Base-by-base conservation (phyloP, 306 rosid genomes). In the Sicyos baderoa region DNA sequence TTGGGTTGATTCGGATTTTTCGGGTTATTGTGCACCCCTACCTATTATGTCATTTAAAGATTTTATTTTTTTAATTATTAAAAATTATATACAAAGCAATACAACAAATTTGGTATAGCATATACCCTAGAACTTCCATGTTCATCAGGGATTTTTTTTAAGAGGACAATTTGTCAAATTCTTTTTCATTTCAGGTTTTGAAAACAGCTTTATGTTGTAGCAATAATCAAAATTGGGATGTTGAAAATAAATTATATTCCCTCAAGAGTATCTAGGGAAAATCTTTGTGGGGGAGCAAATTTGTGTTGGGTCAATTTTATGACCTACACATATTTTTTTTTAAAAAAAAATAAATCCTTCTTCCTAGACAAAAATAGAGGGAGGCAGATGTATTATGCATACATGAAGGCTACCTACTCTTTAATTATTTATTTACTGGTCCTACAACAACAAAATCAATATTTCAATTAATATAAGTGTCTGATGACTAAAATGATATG, bases 201-300 rank as follows among this genome's bases (percentile, higher is more conserved):
- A 12, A 56, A 56, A 56, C 22, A 22, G 11, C 61, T 55, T 32
- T n/a, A n/a, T n/a, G n/a, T n/a, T n/a, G n/a, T 29, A 29, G 7
- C 6, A 4, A 57, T 16, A 57, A 23, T 57, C 18, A 57, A 47
- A 58, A 14, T 27, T 58, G 63, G 14, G 40, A 13, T 13, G 63
- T 57, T 27, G 65, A 58, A 58, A 58, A 27, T 58, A 4, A 58
- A 5, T 6, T 7, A 29, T 58, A 27, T 58, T 58, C 65, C 65
- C 6, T 27, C 5, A 15, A 50, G 9, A 53, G 13, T 32, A 60
- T 60, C 48, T 60, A 32, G 17, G 21, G 22, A 60, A 32, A 60
- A 61, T 61, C 68, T 61, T n/a, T 35, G 68, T 61, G 50, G 50
- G 68, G 68, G 18, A 10, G 68, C 16, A 61, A 61, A 8, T 35